A percentile compares a stretch with the other conserved stretches of the same genome.
These are phyloP conservation scores for Aspergillus aculeatinus DNA, from an alignment of 2,329 filamentous ascomycete species.

Conservation along the genomic window DNA sequence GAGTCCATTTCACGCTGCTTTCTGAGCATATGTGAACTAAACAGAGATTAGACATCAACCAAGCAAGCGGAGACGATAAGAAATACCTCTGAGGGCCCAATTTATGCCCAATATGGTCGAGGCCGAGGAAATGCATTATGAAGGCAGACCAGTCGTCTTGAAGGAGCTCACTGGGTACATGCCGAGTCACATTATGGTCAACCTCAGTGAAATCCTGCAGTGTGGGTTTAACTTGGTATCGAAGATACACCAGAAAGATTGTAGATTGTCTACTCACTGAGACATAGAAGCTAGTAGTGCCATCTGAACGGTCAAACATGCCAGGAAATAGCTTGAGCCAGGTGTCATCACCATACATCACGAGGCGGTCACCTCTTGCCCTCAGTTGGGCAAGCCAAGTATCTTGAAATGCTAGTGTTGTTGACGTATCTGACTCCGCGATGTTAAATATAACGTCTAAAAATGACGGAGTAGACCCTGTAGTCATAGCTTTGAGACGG, in stretches of 20 bases:
- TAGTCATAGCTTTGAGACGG: conserved; percentile 93
- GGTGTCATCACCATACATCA: conserved; percentile 97
- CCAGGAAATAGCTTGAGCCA: conserved; percentile 96
- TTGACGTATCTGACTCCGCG: conserved; percentile 88
- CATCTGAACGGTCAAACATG: conserved; percentile 82
- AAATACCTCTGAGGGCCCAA: conserved; percentile 75
- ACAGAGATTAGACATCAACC: not conserved
- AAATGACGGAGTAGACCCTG: conserved; percentile 96
- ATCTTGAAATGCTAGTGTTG: conserved; percentile 82
- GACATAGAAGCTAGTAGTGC: conserved; percentile 97
- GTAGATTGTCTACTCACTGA: conserved; percentile 62
- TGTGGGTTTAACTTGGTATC: conserved; percentile 13
- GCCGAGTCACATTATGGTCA: conserved; percentile 93
- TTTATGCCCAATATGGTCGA: conserved; percentile 98
- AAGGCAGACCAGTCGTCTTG: conserved; percentile 86
- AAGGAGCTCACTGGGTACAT: conserved; percentile 73
- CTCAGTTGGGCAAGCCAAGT: conserved; percentile 96
- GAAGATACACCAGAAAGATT: not conserved
- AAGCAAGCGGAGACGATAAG: conserved; percentile 2
- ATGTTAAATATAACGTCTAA: conserved; percentile 96
- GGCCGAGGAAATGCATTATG: conserved; percentile 90
- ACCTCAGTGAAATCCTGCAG: conserved; percentile 92
- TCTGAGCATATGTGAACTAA: conserved; percentile 73
- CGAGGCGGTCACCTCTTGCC: conserved; percentile 70
- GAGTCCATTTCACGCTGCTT: conserved; percentile 94